phyloP scores from a whole-genome alignment of 768 basidiomycete species.

The Psilocybe cyanescens region DNA sequence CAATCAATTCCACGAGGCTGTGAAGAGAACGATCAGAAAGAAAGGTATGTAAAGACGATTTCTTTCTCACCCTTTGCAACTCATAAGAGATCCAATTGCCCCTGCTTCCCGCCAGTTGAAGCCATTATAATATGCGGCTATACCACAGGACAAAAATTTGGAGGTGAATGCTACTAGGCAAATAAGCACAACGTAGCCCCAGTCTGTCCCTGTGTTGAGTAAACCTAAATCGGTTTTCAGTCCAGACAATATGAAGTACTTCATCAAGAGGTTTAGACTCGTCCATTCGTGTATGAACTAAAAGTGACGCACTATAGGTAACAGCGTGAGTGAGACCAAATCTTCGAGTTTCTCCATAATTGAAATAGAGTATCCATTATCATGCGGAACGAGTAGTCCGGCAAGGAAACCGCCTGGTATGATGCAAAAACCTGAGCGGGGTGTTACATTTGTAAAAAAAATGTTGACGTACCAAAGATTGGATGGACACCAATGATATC shows the following conservation, averaged over 20 bases:
- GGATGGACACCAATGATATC: constrained; percentile 83
- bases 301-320: constrained; percentile 65
- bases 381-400: constrained; percentile 84
- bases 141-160: constrained; percentile 77
- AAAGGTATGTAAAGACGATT: not conserved
- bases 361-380: constrained; percentile 80
- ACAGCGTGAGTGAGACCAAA: constrained; percentile 73
- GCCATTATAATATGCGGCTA: constrained; percentile 58
- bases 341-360: constrained; percentile 89
- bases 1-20: constrained; percentile 85
- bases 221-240: constrained; percentile 80
- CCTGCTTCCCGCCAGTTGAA: constrained; percentile 77
- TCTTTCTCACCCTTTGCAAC: constrained; percentile 76
- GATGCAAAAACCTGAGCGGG: not conserved
- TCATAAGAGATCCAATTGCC: constrained; percentile 88
- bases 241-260: constrained; percentile 42
- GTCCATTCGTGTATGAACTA: not conserved
- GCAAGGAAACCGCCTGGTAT: constrained; percentile 75
- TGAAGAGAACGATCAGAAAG: not conserved
- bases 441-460: not conserved
- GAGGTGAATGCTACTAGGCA: constrained; percentile 75
- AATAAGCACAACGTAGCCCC: constrained; percentile 82
- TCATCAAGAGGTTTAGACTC: not conserved
- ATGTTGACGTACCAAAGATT: constrained; percentile 53
- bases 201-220: constrained; percentile 73